Percentiles rank a stretch among this genome's conserved stretches.
These are phyloP conservation scores for Xylaria polymorpha DNA, from an alignment of 2,329 filamentous ascomycete genomes.

Conservation along the genomic window DNA sequence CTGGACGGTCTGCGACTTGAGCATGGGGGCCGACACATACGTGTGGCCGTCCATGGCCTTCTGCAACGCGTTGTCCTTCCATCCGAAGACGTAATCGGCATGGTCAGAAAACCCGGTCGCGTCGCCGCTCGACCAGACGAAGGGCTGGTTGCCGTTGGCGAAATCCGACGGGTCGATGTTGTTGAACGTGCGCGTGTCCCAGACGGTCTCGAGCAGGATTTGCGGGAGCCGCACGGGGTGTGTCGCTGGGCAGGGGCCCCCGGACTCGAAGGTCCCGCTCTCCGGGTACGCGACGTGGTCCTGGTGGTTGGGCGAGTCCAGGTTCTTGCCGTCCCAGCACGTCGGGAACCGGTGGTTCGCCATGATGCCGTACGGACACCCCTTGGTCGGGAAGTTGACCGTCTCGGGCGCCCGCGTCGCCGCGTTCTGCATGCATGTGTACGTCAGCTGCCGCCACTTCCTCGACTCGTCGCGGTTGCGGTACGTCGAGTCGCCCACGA, in stretches of 20 bases:
- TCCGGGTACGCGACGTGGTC: slow-evolving; percentile 59
- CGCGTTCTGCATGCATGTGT: slow-evolving; percentile 55
- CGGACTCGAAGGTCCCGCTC: slow-evolving; percentile 55
- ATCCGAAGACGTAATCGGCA: slow-evolving; percentile 59
- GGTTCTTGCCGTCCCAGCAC: slow-evolving; percentile 52
- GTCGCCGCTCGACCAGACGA: slow-evolving; percentile 56
- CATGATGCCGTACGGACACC: slow-evolving; percentile 58
- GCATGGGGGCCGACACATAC: slow-evolving; percentile 47
- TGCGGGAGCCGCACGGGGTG: slow-evolving; percentile 58
- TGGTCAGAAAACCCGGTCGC: slow-evolving; percentile 54
- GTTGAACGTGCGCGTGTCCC: slow-evolving; percentile 46
- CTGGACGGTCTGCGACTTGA: slow-evolving; percentile 44
- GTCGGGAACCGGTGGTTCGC: slow-evolving; percentile 54
- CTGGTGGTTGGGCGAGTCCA: slow-evolving; percentile 50
- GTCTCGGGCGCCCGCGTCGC: slow-evolving; percentile 55
- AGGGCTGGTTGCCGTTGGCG: slow-evolving; percentile 47
- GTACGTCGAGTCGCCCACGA: slow-evolving; percentile 56
- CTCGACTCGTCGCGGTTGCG: slow-evolving; percentile 49
- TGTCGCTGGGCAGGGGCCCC: slow-evolving; percentile 56
- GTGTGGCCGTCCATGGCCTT: slow-evolving; percentile 54
- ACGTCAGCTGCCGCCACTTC: slow-evolving; percentile 56
- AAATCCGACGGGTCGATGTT: slow-evolving; percentile 43
- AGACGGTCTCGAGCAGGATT: slow-evolving; percentile 56
- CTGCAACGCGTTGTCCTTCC: slow-evolving; percentile 57
- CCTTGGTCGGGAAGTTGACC: slow-evolving; percentile 52